Evolutionary conservation across 1,139 yeast genomes (phyloP).

Genomic region (Yamadazyma triangularis): DNA sequence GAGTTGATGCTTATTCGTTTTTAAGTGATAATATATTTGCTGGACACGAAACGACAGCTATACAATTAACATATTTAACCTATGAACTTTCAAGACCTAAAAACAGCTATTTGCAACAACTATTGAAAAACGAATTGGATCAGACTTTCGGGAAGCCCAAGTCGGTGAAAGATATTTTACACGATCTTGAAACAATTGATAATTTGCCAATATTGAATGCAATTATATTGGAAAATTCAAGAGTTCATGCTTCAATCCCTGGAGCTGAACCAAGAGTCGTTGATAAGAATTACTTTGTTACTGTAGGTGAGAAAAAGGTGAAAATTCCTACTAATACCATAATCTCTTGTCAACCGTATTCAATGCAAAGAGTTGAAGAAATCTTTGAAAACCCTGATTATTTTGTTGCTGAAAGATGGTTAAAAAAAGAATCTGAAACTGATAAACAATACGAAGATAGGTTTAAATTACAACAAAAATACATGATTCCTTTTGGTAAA

Average conservation of each 20-base stretch:
- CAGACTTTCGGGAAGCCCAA: constrained; percentile 26
- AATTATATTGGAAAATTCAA: constrained; percentile 50
- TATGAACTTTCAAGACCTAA: constrained; percentile 57
- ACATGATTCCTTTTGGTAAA: constrained; percentile 67
- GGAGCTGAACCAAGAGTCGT: constrained; percentile 68
- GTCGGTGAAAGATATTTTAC: constrained; percentile 20
- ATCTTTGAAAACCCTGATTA: constrained; percentile 49
- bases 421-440: constrained; percentile 31
- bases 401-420: constrained; percentile 64
- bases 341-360: constrained; percentile 64
- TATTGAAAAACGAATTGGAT: constrained; percentile 40
- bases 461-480: constrained; percentile 43
- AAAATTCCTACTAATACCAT: constrained; percentile 51
- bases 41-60: constrained; percentile 76
- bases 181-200: constrained; percentile 41
- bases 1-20: constrained; percentile 36
- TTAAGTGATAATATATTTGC: constrained; percentile 48
- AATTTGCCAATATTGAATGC: constrained; percentile 54
- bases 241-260: constrained; percentile 69
- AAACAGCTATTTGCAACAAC: constrained; percentile 36
- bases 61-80: constrained; percentile 55
- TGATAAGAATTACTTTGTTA: constrained; percentile 16
- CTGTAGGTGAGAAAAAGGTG: constrained; percentile 18
- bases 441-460: constrained; percentile 30
- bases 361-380: constrained; percentile 49